Evolutionary conservation across 805 yeast genomes (phyloP).

Genomic region (Candida berthetii): DNA sequence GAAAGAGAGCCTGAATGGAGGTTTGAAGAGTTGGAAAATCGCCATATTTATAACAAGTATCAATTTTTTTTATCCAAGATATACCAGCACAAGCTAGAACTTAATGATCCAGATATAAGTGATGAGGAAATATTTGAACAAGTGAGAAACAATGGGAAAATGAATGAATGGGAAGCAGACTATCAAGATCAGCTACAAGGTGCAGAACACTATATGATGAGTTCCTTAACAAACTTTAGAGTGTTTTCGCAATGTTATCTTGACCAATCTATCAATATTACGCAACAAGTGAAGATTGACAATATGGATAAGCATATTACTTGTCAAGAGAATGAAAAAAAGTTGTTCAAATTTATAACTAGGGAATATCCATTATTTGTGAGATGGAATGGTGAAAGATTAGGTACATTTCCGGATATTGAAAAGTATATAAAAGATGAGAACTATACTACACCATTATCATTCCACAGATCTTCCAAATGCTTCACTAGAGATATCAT

Average conservation of each 20-base stretch:
- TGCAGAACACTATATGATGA: conserved; percentile 17
- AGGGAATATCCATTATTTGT: conserved; percentile 31
- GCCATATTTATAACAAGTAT: conserved; percentile 8
- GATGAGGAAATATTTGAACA: conserved; percentile 7
- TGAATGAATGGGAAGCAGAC: too few species aligned
- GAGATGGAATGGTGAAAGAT: conserved; percentile 31
- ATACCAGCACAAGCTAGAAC: too few species aligned
- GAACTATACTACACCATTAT: neutral
- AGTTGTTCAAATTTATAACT: conserved; percentile 36
- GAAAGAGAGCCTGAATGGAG: conserved; percentile 14
- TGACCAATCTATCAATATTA: conserved; percentile 1
- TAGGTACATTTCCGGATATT: conserved; percentile 11
- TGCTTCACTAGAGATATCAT: conserved; percentile 21
- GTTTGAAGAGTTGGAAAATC: conserved; percentile 11
- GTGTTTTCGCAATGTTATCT: conserved; percentile 21
- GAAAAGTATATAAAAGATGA: conserved; percentile 4
- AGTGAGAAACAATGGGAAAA: conserved; percentile 7
- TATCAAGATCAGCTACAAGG: conserved; percentile 11
- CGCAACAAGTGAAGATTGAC: conserved; percentile 5
- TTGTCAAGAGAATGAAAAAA: conserved; percentile 19
- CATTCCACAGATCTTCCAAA: neutral
- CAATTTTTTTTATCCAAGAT: too few species aligned
- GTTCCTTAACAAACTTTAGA: conserved; percentile 19
- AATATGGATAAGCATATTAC: too few species aligned
- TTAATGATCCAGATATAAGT: neutral